Base-by-base conservation (phyloP, 768 basidiomycete species). In the Pisolithus marmoratus region DNA sequence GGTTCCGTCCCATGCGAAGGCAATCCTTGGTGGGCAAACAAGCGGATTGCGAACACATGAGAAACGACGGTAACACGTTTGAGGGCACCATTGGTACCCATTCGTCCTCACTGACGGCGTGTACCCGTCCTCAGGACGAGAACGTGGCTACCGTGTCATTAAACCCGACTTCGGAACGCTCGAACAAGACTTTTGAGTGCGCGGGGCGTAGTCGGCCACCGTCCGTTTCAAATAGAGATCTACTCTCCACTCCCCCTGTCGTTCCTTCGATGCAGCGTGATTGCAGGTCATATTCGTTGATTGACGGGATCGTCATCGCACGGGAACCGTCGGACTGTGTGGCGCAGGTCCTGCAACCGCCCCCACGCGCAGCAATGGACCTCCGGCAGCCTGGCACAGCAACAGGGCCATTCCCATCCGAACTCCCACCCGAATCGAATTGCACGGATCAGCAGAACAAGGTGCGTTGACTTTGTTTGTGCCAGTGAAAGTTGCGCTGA, bases 1-100 rank as follows among this genome's bases (percentile, higher is more conserved):
- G 77, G 46, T 88, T 80, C 63, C 73, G 77, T 19, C 86, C 86
- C 11, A 65, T 71, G 68, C 77, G 75, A 62, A 70, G 71, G 36
- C 63, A 60, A 38, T 46, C 47, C 0, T 67, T 55, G 8, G 54
- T 45, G 29, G 55, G 40, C 62, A 62, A 52, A 58, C 55, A 51
- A 36, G 29, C 52, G 19, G 53, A 54, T 38, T 17, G 44, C 31
- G 60, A 64, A 54, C 46, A 59, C 55, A 47, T 55, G 2, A 36
- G 42, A 7, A 51, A 12, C 24, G 36, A 45, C 22, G 26, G 38
- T 11, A n/a, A 23, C 11, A 41, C 54, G 14, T 31, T 37, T 42
- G 62, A 62, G 14, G 27, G 26, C 27, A 52, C 24, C 15, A 46
- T 41, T 37, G 27, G 24, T 4, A 14, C 34, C 8, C 49, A 52